Evolutionary conservation across 2,329 filamentous ascomycete species (phyloP).

Genomic region (Cladosporium halotolerans): DNA sequence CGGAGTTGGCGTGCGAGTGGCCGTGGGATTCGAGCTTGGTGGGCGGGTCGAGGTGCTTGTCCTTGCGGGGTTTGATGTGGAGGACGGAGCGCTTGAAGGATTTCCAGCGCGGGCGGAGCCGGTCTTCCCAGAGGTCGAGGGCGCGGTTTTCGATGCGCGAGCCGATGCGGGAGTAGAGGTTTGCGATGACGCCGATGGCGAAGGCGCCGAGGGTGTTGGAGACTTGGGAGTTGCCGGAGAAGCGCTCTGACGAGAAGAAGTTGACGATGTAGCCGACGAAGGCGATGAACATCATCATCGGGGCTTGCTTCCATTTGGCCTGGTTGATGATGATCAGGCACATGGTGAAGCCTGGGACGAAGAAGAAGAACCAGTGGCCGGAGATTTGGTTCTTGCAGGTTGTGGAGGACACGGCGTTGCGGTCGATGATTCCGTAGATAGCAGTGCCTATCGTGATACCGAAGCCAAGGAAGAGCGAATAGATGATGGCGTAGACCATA

Average conservation of each 20-base stretch:
- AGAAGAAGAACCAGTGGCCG: conserved; percentile 58
- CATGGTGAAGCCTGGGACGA: conserved; percentile 67
- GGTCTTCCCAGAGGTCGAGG: conserved; percentile 49
- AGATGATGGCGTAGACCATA: conserved; percentile 50
- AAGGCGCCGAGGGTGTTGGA: conserved; percentile 73
- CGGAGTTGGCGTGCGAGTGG: conserved; percentile 8
- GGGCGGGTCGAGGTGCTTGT: conserved; percentile 13
- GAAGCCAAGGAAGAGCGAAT: conserved; percentile 47
- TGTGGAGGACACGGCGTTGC: conserved; percentile 40
- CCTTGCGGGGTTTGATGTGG: conserved; percentile 23
- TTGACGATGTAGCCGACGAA: conserved; percentile 69
- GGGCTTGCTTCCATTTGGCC: conserved; percentile 70
- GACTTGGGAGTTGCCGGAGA: conserved; percentile 65
- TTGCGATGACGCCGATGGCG: conserved; percentile 69
- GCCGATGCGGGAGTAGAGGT: conserved; percentile 67
- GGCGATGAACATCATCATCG: conserved; percentile 69
- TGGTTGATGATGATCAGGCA: conserved; percentile 76
- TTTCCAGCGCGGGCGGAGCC: conserved; percentile 37
- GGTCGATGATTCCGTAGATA: conserved; percentile 44
- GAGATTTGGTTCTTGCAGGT: conserved; percentile 42
- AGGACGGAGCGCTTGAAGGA: conserved; percentile 26
- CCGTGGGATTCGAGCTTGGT: conserved; percentile 25
- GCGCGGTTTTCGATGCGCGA: conserved; percentile 51
- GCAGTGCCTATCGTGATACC: conserved; percentile 47
- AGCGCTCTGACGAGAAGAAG: conserved; percentile 62